Conservation (phyloP, 352 stramenopile genomes). For the Globisporangium cederbergense region DNA sequence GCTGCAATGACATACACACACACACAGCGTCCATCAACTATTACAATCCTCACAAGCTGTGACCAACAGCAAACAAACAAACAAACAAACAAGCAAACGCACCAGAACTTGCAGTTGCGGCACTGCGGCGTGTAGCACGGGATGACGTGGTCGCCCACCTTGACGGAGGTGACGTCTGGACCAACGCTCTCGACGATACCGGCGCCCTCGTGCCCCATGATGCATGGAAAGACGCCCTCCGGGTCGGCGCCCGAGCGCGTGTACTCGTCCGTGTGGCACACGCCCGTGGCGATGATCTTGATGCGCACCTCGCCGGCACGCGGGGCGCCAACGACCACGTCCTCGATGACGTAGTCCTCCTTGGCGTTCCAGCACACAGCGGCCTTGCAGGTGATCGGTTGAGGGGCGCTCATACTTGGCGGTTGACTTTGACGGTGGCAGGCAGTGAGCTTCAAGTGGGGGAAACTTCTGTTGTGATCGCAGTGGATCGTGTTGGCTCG, state of each 20-base stretch:
- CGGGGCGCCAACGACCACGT: conserved; percentile 70
- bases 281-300: conserved; percentile 79
- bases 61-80: conserved; percentile 3
- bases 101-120: conserved; percentile 88
- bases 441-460: conserved; percentile 12
- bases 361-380: conserved; percentile 87
- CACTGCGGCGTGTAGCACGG: conserved; percentile 94
- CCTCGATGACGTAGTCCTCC: conserved; percentile 78
- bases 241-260: conserved; percentile 75
- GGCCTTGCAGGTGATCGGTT: conserved; percentile 88
- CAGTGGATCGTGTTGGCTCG: neutral
- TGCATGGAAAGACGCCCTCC: conserved; percentile 82
- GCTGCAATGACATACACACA: conserved; percentile 18
- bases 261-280: conserved; percentile 89
- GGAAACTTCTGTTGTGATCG: conserved; percentile 1
- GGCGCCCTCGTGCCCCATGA: conserved; percentile 85
- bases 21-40: neutral
- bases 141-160: conserved; percentile 92
- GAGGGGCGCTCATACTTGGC: conserved; percentile 39
- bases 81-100: conserved; percentile 5
- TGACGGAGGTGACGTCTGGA: conserved; percentile 67
- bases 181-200: conserved; percentile 84
- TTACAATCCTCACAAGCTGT: neutral
- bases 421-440: neutral
- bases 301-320: conserved; percentile 75